Conservation (phyloP, 176 grass and related monocot species). For the Carex cristatella region DNA sequence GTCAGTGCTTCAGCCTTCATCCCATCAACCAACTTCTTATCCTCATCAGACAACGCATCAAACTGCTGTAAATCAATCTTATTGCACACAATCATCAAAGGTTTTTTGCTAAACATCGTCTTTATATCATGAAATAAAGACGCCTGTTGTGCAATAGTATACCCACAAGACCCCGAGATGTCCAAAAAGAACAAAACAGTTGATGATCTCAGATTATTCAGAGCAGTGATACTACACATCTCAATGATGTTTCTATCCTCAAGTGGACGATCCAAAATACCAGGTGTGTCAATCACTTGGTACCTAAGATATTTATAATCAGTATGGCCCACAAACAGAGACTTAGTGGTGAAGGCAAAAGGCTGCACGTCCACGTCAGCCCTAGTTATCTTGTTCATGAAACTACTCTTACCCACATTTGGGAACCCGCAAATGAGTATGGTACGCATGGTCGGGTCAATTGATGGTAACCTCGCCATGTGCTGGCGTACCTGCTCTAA, state of each 20-base stretch:
- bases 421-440: conserved; percentile 46
- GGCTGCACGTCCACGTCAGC: conserved; percentile 55
- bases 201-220: conserved; percentile 34
- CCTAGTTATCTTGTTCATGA: conserved; percentile 45
- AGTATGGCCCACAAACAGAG: conserved; percentile 40
- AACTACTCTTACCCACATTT: conserved; percentile 49
- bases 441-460: conserved; percentile 43
- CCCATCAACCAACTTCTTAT: conserved; percentile 37
- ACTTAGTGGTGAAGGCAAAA: conserved; percentile 48
- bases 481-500: conserved; percentile 47
- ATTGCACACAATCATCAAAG: conserved; percentile 42
- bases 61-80: conserved; percentile 47
- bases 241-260: conserved; percentile 56
- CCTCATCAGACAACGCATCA: conserved; percentile 34
- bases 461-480: conserved; percentile 41
- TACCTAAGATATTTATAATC: conserved; percentile 53
- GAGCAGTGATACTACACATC: conserved; percentile 51
- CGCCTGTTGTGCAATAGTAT: conserved; percentile 42
- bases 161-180: conserved; percentile 42
- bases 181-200: conserved; percentile 49
- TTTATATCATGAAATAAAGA: conserved; percentile 48
- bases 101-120: conserved; percentile 35
- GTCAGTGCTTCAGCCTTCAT: conserved; percentile 47
- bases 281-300: conserved; percentile 52
- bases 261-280: conserved; percentile 44